Evolutionary conservation across 257 asterid genomes (phyloP).

Genomic region (Penstemon davidsonii): DNA sequence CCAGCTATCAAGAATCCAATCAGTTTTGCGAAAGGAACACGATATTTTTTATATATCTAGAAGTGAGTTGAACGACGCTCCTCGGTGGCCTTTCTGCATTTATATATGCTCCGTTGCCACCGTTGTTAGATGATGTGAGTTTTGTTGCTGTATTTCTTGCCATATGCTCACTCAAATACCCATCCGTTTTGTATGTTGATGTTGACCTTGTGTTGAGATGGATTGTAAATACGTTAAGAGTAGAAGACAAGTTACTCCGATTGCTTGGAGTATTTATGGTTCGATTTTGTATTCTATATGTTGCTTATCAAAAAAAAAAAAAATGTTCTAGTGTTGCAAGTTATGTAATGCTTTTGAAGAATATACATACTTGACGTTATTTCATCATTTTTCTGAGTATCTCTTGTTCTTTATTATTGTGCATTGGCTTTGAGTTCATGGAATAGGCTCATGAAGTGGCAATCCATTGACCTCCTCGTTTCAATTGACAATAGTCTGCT

Average conservation of each 20-base stretch:
- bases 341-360: constrained; percentile 4
- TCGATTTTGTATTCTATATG: not conserved
- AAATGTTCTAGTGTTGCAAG: not conserved
- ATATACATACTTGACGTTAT: not conserved
- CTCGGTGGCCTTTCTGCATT: constrained; percentile 33
- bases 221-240: constrained; percentile 49
- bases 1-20: not conserved
- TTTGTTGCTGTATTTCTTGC: constrained; percentile 34
- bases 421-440: no score
- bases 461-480: not conserved
- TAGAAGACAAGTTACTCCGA: constrained; percentile 30
- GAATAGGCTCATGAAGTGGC: no score
- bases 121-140: constrained; percentile 33
- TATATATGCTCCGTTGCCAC: not conserved
- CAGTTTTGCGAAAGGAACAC: constrained; percentile 13
- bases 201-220: constrained; percentile 14
- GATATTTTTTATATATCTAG: constrained; percentile 22
- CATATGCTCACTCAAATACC: constrained; percentile 31
- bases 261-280: constrained; percentile 26
- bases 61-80: constrained; percentile 45
- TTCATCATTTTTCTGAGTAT: no score
- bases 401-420: no score
- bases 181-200: constrained; percentile 30
- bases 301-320: no score
- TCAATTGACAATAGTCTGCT: not conserved